phyloP scores from a whole-genome alignment of 345 rosid genomes.

The Reutealis trisperma region DNA sequence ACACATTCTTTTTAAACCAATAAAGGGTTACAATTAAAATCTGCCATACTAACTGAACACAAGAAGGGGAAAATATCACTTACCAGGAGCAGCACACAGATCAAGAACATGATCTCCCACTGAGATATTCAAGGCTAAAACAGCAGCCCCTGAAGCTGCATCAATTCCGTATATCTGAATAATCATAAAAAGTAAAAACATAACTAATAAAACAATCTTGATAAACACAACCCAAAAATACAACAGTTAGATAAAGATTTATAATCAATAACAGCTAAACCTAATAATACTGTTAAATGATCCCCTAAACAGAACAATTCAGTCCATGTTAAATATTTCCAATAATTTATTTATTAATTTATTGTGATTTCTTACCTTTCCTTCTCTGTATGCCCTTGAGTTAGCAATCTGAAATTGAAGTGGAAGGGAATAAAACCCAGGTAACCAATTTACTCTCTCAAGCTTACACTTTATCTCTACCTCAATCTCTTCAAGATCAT shows the following conservation, averaged over 20 bases:
- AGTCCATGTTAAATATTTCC: background rate
- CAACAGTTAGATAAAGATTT: background rate
- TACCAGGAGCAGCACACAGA: conserved; percentile 94
- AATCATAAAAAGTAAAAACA: background rate
- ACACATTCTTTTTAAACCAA: background rate
- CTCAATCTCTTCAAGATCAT: conserved; percentile 52
- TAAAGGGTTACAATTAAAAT: background rate
- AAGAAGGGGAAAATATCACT: background rate
- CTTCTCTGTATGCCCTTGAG: conserved; percentile 68
- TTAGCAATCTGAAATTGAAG: conserved; percentile 71
- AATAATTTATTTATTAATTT: background rate
- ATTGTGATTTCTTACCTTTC: conserved; percentile 46
- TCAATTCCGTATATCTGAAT: conserved; percentile 86
- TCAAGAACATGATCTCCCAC: conserved; percentile 91
- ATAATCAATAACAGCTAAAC: background rate
- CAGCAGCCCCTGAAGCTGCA: conserved; percentile 96
- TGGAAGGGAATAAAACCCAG: conserved; percentile 75
- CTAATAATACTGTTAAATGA: background rate
- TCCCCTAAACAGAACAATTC: too few relatives aligned
- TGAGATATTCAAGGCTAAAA: conserved; percentile 60
- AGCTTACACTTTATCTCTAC: conserved; percentile 67
- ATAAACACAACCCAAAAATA: too few relatives aligned
- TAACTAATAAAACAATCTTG: background rate
- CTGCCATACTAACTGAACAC: background rate
- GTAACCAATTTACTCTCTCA: conserved; percentile 64